Evolutionary conservation across 1,284 basidiomycete species (phyloP), one percentile per base, ranked within the genome.

Genomic region (Marasmius sp.): DNA sequence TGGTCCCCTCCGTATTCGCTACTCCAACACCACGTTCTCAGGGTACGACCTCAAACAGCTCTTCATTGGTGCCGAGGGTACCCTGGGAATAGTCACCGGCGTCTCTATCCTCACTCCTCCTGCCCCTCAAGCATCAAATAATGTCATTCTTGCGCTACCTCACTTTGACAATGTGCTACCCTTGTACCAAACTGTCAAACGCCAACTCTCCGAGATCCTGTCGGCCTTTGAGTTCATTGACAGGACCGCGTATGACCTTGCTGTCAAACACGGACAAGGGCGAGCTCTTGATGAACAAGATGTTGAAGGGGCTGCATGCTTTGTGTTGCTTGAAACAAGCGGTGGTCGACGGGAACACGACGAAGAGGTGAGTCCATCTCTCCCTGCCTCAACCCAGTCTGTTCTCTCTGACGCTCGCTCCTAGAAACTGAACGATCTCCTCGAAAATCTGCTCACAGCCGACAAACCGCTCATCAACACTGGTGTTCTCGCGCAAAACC

Each of bases 21-120:
- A 50, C 37, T 56, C 56, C 57, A 18, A 64, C n/a, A 36, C 38
- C n/a, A 34, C 27, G 27, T 27, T 22, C 56, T 33, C 66, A 95
- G 95, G 97, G n/a, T 97, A 98, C 72, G 97, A 99, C 74, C 82
- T 99, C 56, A 99, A 99, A 77, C 97, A 99, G 74, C 85, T 99
- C 7, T 99, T 99, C 76, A 98, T 99, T 69, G 97, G 97, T 20
- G 91, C 93, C 10, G 97, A 99, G 75, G 97, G 97, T 58, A 97
- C 95, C 0, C 88, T 99, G 37, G 97, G 97, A 53, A 83, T 99
- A 63, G 91, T 99, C 64, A 99, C 97, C 5, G 97, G 88, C 47
- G 92, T 98, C 27, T 97, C 95, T 8, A 97, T 99, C 68, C 83
- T 97, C 61, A 95, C 96, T n/a, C 94, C 97, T 0, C 88, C 94